Evolutionary conservation across 179 eudicot species (phyloP).

Genomic region (Spergularia azorica): DNA sequence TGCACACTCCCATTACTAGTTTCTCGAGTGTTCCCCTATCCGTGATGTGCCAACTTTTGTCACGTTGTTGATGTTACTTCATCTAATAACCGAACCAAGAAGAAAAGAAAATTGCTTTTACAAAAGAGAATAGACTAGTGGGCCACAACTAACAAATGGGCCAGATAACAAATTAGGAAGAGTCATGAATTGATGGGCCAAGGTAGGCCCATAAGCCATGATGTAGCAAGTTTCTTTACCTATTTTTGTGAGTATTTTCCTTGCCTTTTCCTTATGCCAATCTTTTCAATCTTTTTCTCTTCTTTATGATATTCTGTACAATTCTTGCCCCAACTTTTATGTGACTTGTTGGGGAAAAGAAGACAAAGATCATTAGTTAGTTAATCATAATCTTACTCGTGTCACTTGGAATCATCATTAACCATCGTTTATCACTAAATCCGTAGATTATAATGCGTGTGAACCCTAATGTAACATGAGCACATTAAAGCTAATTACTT

Average conservation of each 20-base stretch:
- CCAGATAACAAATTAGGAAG: conserved; percentile 8
- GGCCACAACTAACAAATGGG: not conserved
- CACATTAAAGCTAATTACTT: not conserved
- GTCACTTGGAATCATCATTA: not conserved
- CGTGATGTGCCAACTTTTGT: not conserved
- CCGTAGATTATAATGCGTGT: not conserved
- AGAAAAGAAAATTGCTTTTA: not conserved
- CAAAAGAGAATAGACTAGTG: not conserved
- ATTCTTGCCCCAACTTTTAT: conserved; percentile 13
- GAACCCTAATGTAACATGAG: not conserved
- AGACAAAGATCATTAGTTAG: conserved; percentile 10
- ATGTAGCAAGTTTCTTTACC: not conserved
- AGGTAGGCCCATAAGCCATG: conserved; percentile 10
- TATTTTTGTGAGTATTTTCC: not conserved
- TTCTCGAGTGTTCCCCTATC: not conserved
- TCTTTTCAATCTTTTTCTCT: not conserved
- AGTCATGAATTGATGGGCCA: conserved; percentile 17
- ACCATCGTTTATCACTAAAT: not conserved
- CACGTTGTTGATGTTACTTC: conserved; percentile 7
- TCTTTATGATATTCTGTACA: not conserved
- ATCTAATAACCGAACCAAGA: too few species aligned
- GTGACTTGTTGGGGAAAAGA: conserved; percentile 16
- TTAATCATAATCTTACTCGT: not conserved
- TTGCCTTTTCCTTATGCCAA: not conserved
- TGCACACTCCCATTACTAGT: too few species aligned